phyloP scores from a whole-genome alignment of 2,329 filamentous ascomycete species.

The Trichoderma breve region DNA sequence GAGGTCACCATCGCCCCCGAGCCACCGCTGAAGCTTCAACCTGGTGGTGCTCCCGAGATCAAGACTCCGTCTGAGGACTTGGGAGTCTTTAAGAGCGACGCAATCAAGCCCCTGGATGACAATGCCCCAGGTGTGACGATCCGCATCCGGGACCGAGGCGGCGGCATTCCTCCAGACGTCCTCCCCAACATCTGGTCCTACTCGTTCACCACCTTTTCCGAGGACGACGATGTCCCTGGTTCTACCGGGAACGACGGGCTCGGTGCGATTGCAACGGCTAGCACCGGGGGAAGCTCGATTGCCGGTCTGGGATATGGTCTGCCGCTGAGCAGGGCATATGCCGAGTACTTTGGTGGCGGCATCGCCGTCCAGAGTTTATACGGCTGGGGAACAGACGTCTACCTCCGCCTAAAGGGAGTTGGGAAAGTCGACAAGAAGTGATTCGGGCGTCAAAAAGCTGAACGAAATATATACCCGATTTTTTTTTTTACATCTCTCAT shows the following conservation, averaged over 20 bases:
- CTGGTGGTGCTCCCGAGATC: slow-evolving; percentile 29
- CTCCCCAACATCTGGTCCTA: slow-evolving; percentile 92
- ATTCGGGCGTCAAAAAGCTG: not conserved
- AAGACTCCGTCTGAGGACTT: slow-evolving; percentile 38
- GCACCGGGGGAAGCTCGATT: slow-evolving; percentile 75
- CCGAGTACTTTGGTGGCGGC: slow-evolving; percentile 96
- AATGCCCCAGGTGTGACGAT: slow-evolving; percentile 86
- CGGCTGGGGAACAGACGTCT: slow-evolving; percentile 82
- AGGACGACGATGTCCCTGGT: slow-evolving; percentile 46
- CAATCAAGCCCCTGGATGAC: slow-evolving; percentile 59
- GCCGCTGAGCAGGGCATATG: slow-evolving; percentile 87
- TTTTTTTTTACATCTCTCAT: not conserved
- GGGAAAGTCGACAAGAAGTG: slow-evolving; percentile 46
- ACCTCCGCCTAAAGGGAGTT: slow-evolving; percentile 62
- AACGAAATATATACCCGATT: not conserved
- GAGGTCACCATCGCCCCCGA: slow-evolving; percentile 87
- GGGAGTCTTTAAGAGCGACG: slow-evolving; percentile 43
- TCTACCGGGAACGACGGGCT: slow-evolving; percentile 55
- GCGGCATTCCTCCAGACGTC: slow-evolving; percentile 83
- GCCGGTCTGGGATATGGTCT: slow-evolving; percentile 91
- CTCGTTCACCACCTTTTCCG: slow-evolving; percentile 91
- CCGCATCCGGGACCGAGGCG: slow-evolving; percentile 90
- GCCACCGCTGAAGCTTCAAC: slow-evolving; percentile 40
- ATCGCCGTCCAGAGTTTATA: slow-evolving; percentile 93
- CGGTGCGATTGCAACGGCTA: slow-evolving; percentile 70